These are phyloP conservation scores for Zygosaccharomyces bailii DNA, from an alignment of 805 yeast species.

Conservation along the genomic window DNA sequence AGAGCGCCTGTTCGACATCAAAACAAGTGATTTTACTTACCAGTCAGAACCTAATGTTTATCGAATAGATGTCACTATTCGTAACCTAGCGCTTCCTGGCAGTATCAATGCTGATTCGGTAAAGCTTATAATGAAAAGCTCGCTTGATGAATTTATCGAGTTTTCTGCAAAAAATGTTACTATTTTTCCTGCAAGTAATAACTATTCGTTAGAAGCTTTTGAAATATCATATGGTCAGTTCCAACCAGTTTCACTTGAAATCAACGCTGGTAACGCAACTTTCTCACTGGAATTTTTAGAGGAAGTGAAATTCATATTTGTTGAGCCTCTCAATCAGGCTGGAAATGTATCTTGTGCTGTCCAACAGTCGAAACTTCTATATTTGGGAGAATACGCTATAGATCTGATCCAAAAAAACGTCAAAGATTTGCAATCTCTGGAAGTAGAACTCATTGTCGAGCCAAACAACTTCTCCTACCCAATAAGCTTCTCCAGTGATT, in stretches of 20 bases:
- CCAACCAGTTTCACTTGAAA: conserved; percentile 22
- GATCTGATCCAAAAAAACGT: conserved; percentile 16
- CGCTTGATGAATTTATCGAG: conserved; percentile 14
- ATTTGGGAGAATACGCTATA: conserved; percentile 23
- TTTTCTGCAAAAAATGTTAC: conserved; percentile 14
- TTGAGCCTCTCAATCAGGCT: conserved; percentile 20
- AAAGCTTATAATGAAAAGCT: conserved; percentile 20
- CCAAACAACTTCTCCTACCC: conserved; percentile 7
- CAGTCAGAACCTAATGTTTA: conserved; percentile 21
- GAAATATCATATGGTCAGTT: conserved; percentile 28
- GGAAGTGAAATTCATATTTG: conserved; percentile 5
- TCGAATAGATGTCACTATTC: conserved; percentile 19
- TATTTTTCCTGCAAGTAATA: conserved; percentile 11
- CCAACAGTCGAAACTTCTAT: conserved; percentile 16
- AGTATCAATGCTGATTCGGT: conserved; percentile 20
- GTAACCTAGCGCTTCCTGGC: conserved; percentile 19
- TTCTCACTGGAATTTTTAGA: conserved; percentile 27
- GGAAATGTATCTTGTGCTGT: conserved; percentile 22
- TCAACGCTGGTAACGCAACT: conserved; percentile 26
- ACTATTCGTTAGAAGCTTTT: conserved; percentile 17
- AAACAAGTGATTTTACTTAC: conserved; percentile 7
- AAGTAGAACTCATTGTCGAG: conserved; percentile 10
- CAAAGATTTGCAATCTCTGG: conserved; percentile 7
- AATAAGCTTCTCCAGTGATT: conserved; percentile 13
- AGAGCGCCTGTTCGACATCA: conserved; percentile 24